Evolutionary conservation across 2,329 filamentous ascomycete genomes (phyloP).

Genomic region (Diaporthe aspalathi): DNA sequence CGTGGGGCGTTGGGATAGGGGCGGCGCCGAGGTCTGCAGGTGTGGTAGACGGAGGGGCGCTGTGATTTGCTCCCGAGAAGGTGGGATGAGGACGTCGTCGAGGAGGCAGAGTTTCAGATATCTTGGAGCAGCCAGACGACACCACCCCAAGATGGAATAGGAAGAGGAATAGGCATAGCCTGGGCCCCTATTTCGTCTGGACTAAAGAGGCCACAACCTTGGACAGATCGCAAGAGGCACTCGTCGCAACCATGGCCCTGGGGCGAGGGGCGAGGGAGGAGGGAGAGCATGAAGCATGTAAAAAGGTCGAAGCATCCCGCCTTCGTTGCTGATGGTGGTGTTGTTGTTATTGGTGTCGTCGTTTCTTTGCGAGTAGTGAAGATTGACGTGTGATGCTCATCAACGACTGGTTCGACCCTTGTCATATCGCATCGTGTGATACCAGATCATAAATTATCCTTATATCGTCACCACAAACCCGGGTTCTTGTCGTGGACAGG

Average conservation of each 20-base stretch:
- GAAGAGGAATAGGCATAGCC: slow-evolving; percentile 16
- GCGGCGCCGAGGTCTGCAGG: slow-evolving; percentile 13
- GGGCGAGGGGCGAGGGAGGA: not conserved
- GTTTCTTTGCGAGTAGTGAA: not conserved
- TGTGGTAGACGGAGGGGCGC: slow-evolving; percentile 13
- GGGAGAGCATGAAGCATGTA: slow-evolving; percentile 13
- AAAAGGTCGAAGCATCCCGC: slow-evolving; percentile 26
- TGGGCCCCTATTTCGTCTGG: slow-evolving; percentile 30
- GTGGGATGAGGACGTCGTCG: slow-evolving; percentile 31
- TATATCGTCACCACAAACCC: slow-evolving; percentile 5
- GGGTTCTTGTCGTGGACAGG: not conserved
- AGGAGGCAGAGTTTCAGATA: slow-evolving; percentile 33
- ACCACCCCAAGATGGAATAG: slow-evolving; percentile 20
- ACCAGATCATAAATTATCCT: not conserved
- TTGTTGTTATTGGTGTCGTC: too few relatives aligned
- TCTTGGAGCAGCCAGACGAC: slow-evolving; percentile 8
- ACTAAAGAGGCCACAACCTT: slow-evolving; percentile 22
- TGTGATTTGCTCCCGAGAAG: slow-evolving; percentile 24
- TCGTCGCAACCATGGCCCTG: not conserved
- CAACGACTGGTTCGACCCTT: not conserved
- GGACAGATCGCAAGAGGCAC: slow-evolving; percentile 2
- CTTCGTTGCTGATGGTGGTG: not conserved
- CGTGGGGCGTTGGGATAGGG: slow-evolving; percentile 17
- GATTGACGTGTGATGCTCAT: too few relatives aligned
- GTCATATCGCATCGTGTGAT: not conserved